Conservation (phyloP, 2,329 filamentous ascomycete species). For the Trichoderma oligosporum region DNA sequence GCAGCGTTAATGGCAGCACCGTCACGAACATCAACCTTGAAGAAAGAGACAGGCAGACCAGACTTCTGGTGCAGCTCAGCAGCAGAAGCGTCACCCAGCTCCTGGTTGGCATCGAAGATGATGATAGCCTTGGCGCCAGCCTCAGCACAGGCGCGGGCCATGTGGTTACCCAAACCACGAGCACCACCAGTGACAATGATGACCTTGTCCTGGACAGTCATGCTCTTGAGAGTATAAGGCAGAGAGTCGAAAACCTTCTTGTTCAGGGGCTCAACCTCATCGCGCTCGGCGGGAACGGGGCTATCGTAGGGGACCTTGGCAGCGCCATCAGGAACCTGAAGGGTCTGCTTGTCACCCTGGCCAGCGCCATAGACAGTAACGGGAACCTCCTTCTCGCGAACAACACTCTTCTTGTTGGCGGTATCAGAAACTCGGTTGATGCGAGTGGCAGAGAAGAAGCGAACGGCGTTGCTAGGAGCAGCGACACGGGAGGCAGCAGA, state of each 20-base stretch:
- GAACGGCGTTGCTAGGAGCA: conserved; percentile 27
- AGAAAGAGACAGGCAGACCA: conserved; percentile 70
- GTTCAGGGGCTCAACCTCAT: conserved; percentile 49
- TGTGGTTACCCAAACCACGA: conserved; percentile 73
- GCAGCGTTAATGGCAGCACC: conserved; percentile 65
- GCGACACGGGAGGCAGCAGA: conserved; percentile 28
- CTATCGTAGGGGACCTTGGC: conserved; percentile 43
- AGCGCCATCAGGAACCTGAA: conserved; percentile 46
- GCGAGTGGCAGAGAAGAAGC: conserved; percentile 34
- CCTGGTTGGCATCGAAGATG: conserved; percentile 74
- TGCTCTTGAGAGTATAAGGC: conserved; percentile 63
- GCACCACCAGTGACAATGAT: conserved; percentile 72
- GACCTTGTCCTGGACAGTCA: conserved; percentile 66
- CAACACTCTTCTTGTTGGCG: conserved; percentile 48
- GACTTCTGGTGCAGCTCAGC: conserved; percentile 67
- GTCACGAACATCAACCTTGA: conserved; percentile 75
- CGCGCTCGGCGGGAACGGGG: conserved; percentile 41
- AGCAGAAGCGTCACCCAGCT: conserved; percentile 66
- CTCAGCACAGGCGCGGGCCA: conserved; percentile 73
- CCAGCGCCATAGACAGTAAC: conserved; percentile 50
- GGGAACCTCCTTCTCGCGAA: conserved; percentile 55
- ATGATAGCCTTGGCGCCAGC: conserved; percentile 69
- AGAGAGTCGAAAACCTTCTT: conserved; percentile 53
- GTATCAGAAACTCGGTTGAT: conserved; percentile 36
- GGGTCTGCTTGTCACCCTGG: conserved; percentile 53